Base-by-base conservation (phyloP, 192 early-diverging fungal species). In the Linderina pennispora region DNA sequence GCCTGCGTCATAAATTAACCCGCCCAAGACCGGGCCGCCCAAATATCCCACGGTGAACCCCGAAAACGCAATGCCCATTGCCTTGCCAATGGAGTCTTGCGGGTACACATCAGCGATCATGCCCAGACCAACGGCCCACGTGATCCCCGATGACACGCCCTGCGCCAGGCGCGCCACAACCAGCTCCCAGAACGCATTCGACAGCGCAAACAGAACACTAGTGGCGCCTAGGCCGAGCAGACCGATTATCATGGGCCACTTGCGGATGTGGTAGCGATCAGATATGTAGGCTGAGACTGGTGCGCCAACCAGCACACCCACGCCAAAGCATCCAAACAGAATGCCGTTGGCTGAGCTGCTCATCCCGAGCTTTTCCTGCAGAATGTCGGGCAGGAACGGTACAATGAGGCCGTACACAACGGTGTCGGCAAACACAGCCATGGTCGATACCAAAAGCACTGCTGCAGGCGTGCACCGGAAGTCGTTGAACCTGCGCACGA, bases 391-490 rank as follows among this genome's bases (percentile, higher is more conserved):
- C 35, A 86, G 61, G 43, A 81, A 75, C 13, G 86, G 86, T 3
- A 88, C 77, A 3, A 82, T 78, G 7, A 86, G 67, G 17, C 86
- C 86, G 43, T 88, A 88, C 13, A 88, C 82, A 7, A 85, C 60
- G 50, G 77, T 77, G 42, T 77, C 75, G 25, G 76, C 77, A 51
- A 86, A 86, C 20, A 86, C 67, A 23, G 84, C 79, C 70, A 82
- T 54, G 1, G 65, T 69, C 16, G 65, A 61, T 0, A 69, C 65
- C 1, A 36, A 40, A 21, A 69, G 43, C 23, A 69, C 65, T 8
- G 65, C 65, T 3, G 65, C 65, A 23, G 65, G 65, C 8, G 55
- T 49, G 14, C 53, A 54, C 23, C 65, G 31, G 15, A 69, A 69
- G n/a, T 69, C 50, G 31, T 69, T 69, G 58, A 54, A 62, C 43